Evolutionary conservation across 371 early-diverging fungal species (phyloP), one percentile per base, ranked within the genome.

Genomic region (Syncephalastrum sp.): DNA sequence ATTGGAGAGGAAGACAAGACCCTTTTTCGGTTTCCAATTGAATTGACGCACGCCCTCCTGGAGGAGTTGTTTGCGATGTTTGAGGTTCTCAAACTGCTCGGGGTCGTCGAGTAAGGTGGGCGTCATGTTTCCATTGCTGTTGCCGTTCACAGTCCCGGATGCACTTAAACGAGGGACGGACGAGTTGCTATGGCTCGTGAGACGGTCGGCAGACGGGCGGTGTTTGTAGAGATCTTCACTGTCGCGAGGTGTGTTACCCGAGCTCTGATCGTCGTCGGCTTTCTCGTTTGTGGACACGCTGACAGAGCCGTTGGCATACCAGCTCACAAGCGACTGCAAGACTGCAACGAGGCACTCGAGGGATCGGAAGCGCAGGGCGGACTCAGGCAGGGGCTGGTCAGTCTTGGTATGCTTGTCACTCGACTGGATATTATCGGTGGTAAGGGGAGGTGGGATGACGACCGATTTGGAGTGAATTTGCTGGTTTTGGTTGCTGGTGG

Each of bases 21-120:
- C 97, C 79, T 90, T 91, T 63, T 92, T 91, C n/a, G 93, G 91
- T 70, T 95, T 95, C 72, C 79, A 82, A 61, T 95, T 93, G 69
- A 96, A 95, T 54, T 82, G 74, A 56, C 86, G 87, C 13, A 91
- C 70, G 24, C 93, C 94, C 54, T 90, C 88, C 43, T 86, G 80
- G 17, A 91, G 67, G 51, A 86, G 68, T 63, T 91, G 91, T 66
- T 95, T 95, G 41, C 91, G 79, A 50, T 87, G 85, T 67, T 91
- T 93, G 62, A 87, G 62, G 47, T 80, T 85, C 63, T 88, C 87
- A 68, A 96, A 90, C 74, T 72, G 82, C 47, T 80, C 81, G 5
- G 86, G 84, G 55, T 88, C 86, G 42, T 88, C 87, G 49, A 96
- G 25, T 82, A 89, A 49, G 7, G 66, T 58, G 7, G 63, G 55